phyloP scores from a whole-genome alignment of 352 stramenopile species.

The Pythium phragmiticola region DNA sequence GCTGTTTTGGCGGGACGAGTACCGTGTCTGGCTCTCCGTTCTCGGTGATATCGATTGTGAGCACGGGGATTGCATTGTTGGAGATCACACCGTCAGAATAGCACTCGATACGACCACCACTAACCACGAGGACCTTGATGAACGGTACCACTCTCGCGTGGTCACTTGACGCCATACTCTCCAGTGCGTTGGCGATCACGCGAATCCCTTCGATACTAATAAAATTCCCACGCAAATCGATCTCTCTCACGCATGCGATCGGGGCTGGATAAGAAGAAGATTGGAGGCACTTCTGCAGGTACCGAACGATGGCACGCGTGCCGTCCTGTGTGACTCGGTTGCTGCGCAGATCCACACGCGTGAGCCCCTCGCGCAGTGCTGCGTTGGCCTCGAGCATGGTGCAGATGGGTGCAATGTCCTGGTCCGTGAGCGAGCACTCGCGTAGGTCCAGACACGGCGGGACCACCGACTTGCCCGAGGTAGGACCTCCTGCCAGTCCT shows the following conservation, averaged over 20 bases:
- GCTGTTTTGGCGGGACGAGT: conserved; percentile 16
- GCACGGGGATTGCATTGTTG: conserved; percentile 19
- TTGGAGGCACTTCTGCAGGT: conserved; percentile 26
- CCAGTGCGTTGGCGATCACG: conserved; percentile 44
- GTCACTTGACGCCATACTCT: conserved; percentile 27
- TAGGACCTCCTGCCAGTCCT: not conserved
- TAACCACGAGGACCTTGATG: conserved; percentile 43
- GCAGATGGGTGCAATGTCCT: conserved; percentile 44
- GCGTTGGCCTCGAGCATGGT: conserved; percentile 36
- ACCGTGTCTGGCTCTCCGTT: conserved; percentile 48
- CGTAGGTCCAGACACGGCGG: conserved; percentile 37
- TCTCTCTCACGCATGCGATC: conserved; percentile 31
- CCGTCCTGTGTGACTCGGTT: conserved; percentile 63
- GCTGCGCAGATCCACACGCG: conserved; percentile 48
- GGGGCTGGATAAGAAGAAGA: conserved; percentile 12
- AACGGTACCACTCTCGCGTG: conserved; percentile 13
- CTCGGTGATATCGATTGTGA: conserved; percentile 49
- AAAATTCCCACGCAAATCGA: conserved; percentile 73
- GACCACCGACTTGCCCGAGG: not conserved
- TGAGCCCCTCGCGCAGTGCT: conserved; percentile 15
- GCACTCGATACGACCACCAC: conserved; percentile 56
- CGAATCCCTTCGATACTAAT: conserved; percentile 68
- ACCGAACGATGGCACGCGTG: conserved; percentile 32
- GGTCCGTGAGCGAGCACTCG: conserved; percentile 53
- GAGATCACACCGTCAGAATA: conserved; percentile 29